Evolutionary conservation across 2,329 filamentous ascomycete genomes (phyloP), one percentile per base, ranked within the genome.

Genomic region (Gremmenia infestans): DNA sequence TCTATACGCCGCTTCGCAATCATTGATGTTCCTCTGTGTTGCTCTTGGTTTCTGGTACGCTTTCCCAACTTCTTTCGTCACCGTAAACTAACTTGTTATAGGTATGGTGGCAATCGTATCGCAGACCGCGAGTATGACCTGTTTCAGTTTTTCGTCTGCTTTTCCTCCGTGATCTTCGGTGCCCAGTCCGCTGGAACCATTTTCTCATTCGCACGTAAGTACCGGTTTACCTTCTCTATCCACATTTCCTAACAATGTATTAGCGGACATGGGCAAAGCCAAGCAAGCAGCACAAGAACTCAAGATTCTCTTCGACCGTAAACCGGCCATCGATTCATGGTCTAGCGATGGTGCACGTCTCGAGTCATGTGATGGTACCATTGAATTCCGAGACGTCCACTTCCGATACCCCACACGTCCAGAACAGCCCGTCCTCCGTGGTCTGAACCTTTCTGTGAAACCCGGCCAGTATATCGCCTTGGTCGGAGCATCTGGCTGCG

Each of bases 401-500:
- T 97, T 97, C 80, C 83, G 91, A 43, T 99, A 97, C 68, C 92
- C 93, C 0, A 96, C 91, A 0, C 84, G 94, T 1, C 89, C 90
- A 0, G 91, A 96, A 64, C 90, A 96, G 64, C 89, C 91, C n/a
- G 91, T 97, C 0, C 83, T 97, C 2, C 87, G 90, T 28, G 93
- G 92, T 0, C 78, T 97, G 11, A 86, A 93, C 71, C 78, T 93
- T 6, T 77, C 75, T 14, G 82, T 93, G 43, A 82, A 85, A 28
- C 88, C 89, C 0, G 90, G 89, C 4, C 88, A 93, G 69, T 94
- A 93, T 65, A 81, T 93, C 7, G 94, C 93, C 0, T 81, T 97
- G 2, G 94, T 97, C 8, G 94, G 94, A n/a, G 88, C 93, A 0
- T 94, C 88, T 47, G 93, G 94, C 2, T 96, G 92, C 68, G 94